Evolutionary conservation across 176 grass and related monocot species (phyloP).

Genomic region (Dendrocalamus sinicus): DNA sequence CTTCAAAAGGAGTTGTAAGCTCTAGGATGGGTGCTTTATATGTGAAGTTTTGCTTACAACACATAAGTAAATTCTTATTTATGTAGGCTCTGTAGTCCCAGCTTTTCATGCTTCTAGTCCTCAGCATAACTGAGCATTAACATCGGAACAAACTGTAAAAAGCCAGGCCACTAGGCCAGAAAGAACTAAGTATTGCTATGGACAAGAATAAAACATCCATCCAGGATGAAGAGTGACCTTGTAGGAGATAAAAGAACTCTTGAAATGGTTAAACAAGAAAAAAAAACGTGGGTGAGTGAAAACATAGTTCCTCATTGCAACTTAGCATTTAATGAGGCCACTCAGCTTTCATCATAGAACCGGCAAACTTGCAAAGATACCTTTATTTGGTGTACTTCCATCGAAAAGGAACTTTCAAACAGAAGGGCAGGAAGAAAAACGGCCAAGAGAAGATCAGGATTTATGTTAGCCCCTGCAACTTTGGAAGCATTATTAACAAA

Average conservation of each 20-base stretch:
- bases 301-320: neutral
- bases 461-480: conserved; percentile 85
- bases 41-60: neutral
- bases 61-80: neutral
- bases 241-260: neutral
- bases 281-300: neutral
- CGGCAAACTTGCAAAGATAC: conserved; percentile 35
- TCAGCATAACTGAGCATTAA: neutral
- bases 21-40: neutral
- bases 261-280: neutral
- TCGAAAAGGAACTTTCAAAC: conserved; percentile 92
- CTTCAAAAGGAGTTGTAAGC: neutral
- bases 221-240: neutral
- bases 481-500: neutral
- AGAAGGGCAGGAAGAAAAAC: conserved; percentile 94
- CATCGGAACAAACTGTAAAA: conserved; percentile 3
- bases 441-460: conserved; percentile 80
- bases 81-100: neutral
- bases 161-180: neutral
- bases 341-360: neutral
- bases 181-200: conserved; percentile 11
- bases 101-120: neutral
- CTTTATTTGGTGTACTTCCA: conserved; percentile 99
- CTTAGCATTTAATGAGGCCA: neutral
- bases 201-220: neutral